Conservation (phyloP, 805 yeast genomes). For the Kodamaea fukazawae region DNA sequence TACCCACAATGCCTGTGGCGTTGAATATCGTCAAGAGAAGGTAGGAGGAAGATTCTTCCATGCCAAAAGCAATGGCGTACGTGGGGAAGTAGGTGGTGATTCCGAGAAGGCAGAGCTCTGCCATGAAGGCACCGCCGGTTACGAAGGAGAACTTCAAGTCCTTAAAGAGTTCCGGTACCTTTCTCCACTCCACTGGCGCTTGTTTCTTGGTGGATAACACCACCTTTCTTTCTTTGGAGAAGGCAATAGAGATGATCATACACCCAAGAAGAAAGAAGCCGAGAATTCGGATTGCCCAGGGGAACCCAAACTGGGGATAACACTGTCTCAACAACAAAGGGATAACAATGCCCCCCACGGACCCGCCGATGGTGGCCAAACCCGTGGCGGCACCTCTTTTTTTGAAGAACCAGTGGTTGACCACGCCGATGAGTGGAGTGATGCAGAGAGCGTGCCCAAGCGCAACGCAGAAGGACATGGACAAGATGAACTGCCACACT, state of each 20-base stretch:
- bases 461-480: slow-evolving; percentile 20
- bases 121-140: slow-evolving; percentile 40
- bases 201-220: not conserved
- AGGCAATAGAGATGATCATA: slow-evolving; percentile 12
- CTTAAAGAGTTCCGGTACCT: slow-evolving; percentile 34
- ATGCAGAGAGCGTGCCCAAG: slow-evolving; percentile 21
- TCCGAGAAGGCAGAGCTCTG: slow-evolving; percentile 53
- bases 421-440: slow-evolving; percentile 21
- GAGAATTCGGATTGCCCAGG: slow-evolving; percentile 48
- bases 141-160: slow-evolving; percentile 35
- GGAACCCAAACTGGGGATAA: slow-evolving; percentile 50
- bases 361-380: slow-evolving; percentile 49
- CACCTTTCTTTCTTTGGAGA: slow-evolving; percentile 17
- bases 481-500: slow-evolving; percentile 20
- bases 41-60: slow-evolving; percentile 41
- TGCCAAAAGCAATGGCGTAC: slow-evolving; percentile 52
- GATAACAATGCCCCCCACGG: slow-evolving; percentile 62
- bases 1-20: slow-evolving; percentile 48
- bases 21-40: slow-evolving; percentile 47
- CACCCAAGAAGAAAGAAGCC: slow-evolving; percentile 18
- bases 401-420: slow-evolving; percentile 22
- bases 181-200: slow-evolving; percentile 2
- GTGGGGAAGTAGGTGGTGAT: slow-evolving; percentile 55
- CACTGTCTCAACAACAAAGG: slow-evolving; percentile 51
- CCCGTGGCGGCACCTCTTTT: slow-evolving; percentile 22